Evolutionary conservation across 441 rosid genomes (phyloP), one percentile per base, ranked within the genome.

Genomic region (Arabidopsis lyrata): DNA sequence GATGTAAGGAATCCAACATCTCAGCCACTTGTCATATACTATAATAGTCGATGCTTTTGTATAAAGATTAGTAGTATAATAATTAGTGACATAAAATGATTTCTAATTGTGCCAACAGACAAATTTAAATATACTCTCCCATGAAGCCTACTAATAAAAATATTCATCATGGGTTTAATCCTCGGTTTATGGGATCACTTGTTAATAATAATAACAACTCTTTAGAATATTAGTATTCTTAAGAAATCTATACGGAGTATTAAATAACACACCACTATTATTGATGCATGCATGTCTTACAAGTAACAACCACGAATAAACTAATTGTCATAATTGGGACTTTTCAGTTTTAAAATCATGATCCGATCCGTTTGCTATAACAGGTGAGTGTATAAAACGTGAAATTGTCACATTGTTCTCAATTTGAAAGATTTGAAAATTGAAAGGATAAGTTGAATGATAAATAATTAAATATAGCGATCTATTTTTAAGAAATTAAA

Each of bases 1-100:
- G n/a, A 77, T 70, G 76, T 65, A 77, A 65, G 73, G 68, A 71
- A 77, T 77, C 76, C 80, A 71, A 77, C 80, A 71, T 58, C 29
- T 52, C 49, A 16, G 63, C 80, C 72, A 71, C 76, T 77, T 58
- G 73, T 29, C 31, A 16, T 68, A 50, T 77, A 48, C 3, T 55
- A 18, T 35, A 49, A 14, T 6, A 36, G 3, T 49, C 31, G 70
- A 63, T 61, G 63, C 65, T 74, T 67, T 47, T 55, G 54, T 45
- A 9, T 27, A 45, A 75, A 32, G 12, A 32, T 41, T 50, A 74
- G 31, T 50, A 74, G 31, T 66, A 58, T 38, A 66, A 49, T 41
- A 58, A 58, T 49, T 31, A 20, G 41, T 49, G 22, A 52, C 32
- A 18, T 59, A 67, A 15, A 35, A 20, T 60, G 2, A 29, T 66